These are phyloP conservation scores for Ophiorrhiza pumila DNA, from an alignment of 257 asterid genomes.

Conservation along the genomic window DNA sequence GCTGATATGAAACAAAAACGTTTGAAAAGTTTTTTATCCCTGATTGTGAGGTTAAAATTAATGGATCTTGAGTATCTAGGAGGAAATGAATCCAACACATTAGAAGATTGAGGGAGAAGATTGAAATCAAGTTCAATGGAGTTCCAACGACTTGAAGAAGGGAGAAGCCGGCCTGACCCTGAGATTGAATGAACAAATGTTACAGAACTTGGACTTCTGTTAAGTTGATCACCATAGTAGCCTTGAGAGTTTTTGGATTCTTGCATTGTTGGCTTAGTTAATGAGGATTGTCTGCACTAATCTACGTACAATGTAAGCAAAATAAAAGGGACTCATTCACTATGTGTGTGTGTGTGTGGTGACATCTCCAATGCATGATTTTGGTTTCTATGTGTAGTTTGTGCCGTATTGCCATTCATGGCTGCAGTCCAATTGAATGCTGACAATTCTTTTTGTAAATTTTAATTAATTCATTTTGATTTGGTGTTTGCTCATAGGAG, in stretches of 20 bases:
- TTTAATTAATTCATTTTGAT: no score
- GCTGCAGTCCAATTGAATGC: no score
- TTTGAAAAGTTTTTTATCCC: constrained; percentile 28
- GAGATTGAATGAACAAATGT: constrained; percentile 33
- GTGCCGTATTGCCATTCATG: no score
- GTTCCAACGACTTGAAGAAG: constrained; percentile 40
- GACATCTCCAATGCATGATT: constrained; percentile 13
- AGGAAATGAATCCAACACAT: constrained; percentile 35
- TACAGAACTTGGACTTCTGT: constrained; percentile 20
- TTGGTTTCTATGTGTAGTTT: no score
- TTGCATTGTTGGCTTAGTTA: constrained; percentile 29
- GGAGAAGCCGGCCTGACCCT: constrained; percentile 39
- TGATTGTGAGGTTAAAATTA: constrained; percentile 38
- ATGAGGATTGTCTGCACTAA: neutral
- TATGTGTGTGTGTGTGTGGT: constrained; percentile 7
- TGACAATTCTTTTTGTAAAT: no score
- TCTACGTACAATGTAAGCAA: no score
- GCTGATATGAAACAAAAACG: constrained; percentile 22
- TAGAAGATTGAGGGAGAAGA: constrained; percentile 32
- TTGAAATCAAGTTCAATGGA: constrained; percentile 42
- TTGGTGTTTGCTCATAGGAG: no score
- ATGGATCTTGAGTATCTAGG: constrained; percentile 45
- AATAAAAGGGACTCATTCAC: neutral
- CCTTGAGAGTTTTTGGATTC: constrained; percentile 17
- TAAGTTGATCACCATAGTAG: constrained; percentile 1